phyloP scores from a whole-genome alignment of 345 rosid species.

The Euphorbia lathyris region DNA sequence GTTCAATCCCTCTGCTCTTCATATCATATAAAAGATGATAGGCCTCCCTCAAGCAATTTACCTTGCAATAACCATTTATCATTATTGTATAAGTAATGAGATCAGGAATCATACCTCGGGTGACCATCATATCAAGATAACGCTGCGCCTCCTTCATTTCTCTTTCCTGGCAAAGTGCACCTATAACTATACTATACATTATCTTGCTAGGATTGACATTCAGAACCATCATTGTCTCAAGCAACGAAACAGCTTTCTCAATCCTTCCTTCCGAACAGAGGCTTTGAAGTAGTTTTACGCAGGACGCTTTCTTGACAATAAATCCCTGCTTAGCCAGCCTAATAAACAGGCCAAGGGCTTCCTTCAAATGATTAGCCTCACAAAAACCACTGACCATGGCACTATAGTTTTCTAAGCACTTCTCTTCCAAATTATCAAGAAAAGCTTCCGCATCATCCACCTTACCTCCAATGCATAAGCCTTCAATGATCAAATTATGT shows the following conservation, averaged over 20 bases:
- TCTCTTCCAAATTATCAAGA: constrained; percentile 32
- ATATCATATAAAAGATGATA: constrained; percentile 44
- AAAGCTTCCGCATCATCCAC: constrained; percentile 61
- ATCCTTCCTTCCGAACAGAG: constrained; percentile 44
- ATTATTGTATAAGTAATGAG: constrained; percentile 54
- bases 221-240: constrained; percentile 41
- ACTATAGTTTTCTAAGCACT: constrained; percentile 38
- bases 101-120: constrained; percentile 44
- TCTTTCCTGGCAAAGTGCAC: constrained; percentile 39
- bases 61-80: constrained; percentile 59
- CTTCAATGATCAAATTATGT: constrained; percentile 58
- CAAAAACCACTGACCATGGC: constrained; percentile 67
- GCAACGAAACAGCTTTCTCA: constrained; percentile 35
- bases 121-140: constrained; percentile 35
- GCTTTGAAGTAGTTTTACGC: constrained; percentile 43
- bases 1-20: constrained; percentile 56
- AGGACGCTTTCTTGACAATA: constrained; percentile 36
- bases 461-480: constrained; percentile 60
- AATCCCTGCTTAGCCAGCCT: constrained; percentile 28
- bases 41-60: constrained; percentile 40
- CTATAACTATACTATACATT: constrained; percentile 51
- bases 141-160: constrained; percentile 37
- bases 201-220: constrained; percentile 37
- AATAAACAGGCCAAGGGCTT: constrained; percentile 46
- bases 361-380: constrained; percentile 33